Evolutionary conservation across 345 rosid species (phyloP).

Genomic region (Gynandropsis gynandra): DNA sequence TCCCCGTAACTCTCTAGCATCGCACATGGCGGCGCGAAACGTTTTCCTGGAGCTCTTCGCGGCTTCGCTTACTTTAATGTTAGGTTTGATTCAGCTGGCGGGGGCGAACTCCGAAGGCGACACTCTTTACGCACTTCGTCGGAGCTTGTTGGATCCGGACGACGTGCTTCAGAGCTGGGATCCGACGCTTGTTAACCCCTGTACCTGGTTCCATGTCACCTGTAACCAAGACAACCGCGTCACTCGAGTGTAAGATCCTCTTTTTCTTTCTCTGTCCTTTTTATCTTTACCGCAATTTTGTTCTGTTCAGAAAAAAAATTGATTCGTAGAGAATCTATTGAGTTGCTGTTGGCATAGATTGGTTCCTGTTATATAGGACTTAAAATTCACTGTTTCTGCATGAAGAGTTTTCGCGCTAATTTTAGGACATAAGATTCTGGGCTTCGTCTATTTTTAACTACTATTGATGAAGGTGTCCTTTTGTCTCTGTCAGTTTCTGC

Average conservation of each 20-base stretch:
- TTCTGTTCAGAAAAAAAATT: conserved; percentile 4
- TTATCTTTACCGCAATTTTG: background rate
- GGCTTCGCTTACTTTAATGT: conserved; percentile 16
- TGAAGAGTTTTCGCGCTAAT: background rate
- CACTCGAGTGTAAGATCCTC: conserved; percentile 47
- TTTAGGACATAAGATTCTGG: conserved; percentile 3
- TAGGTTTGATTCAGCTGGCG: conserved; percentile 20
- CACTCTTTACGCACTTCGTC: conserved; percentile 61
- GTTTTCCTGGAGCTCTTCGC: conserved; percentile 22
- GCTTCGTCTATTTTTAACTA: background rate
- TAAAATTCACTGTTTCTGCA: background rate
- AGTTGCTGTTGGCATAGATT: conserved; percentile 10
- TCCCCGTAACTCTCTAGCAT: conserved; percentile 9
- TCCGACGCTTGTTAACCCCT: conserved; percentile 82
- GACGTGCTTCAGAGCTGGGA: conserved; percentile 83
- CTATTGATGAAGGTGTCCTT: background rate
- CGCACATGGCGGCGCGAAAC: conserved; percentile 35
- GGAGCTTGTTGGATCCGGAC: conserved; percentile 58
- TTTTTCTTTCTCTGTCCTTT: background rate
- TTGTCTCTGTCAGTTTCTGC: conserved; percentile 4
- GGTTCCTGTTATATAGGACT: conserved; percentile 1
- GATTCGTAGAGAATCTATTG: conserved; percentile 13
- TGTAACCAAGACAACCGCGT: conserved; percentile 66
- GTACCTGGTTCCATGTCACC: conserved; percentile 83
- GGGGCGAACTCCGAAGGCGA: conserved; percentile 69